These are phyloP conservation scores for Chlamydomonas sp. DNA, from an alignment of 139 green algal species.

Conservation along the genomic window DNA sequence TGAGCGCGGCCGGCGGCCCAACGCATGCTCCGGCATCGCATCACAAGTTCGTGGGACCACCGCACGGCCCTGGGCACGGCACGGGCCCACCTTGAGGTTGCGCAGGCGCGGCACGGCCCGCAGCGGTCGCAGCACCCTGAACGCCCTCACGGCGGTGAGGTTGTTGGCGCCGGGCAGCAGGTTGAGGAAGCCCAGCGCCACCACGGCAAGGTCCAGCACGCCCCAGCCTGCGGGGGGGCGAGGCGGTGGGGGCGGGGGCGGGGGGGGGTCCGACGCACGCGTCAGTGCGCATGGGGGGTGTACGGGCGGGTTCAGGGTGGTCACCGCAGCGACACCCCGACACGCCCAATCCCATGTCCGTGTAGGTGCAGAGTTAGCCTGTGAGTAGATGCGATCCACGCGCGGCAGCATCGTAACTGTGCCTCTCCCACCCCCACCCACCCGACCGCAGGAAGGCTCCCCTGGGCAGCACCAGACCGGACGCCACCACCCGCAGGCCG, in stretches of 20 bases:
- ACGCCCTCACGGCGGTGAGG: constrained; percentile 51
- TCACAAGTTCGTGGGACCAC: not conserved
- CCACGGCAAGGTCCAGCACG: constrained; percentile 56
- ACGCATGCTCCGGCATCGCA: not conserved
- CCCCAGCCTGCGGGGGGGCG: constrained; percentile 34
- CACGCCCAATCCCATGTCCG: no score
- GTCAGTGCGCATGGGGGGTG: not conserved
- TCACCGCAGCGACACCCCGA: no score
- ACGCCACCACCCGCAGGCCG: not conserved
- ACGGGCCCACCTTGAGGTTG: constrained; percentile 25
- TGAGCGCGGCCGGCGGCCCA: not conserved
- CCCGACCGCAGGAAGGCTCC: not conserved
- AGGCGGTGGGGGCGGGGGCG: not conserved
- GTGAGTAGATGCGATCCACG: no score
- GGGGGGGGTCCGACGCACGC: no score
- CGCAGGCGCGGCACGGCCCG: constrained; percentile 48
- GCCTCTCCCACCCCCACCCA: not conserved
- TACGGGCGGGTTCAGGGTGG: no score
- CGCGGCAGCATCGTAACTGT: no score
- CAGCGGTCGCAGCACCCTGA: constrained; percentile 68
- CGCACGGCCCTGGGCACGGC: not conserved
- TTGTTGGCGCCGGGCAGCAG: constrained; percentile 49
- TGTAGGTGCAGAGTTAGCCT: no score
- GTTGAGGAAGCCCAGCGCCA: constrained; percentile 43
- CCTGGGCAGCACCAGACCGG: not conserved